phyloP scores from a whole-genome alignment of 2,329 filamentous ascomycete species.

The Alternaria atra region DNA sequence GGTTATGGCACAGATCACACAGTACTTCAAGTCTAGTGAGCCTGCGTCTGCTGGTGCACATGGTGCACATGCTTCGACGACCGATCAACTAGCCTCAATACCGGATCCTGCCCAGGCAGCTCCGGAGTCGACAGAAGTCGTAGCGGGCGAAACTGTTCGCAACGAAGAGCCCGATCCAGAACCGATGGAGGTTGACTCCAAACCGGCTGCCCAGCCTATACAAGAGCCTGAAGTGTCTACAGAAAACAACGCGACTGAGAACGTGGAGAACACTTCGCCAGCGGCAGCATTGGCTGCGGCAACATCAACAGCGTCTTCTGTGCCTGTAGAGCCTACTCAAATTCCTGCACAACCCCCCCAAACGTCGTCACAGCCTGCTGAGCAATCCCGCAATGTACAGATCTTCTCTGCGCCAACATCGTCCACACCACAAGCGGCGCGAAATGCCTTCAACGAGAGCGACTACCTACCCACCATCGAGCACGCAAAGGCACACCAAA shows the following conservation, averaged over 20 bases:
- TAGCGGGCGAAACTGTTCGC: conserved; percentile 37
- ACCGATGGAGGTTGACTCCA: conserved; percentile 43
- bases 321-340: conserved; percentile 21
- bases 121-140: conserved; percentile 34
- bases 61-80: conserved; percentile 39
- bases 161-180: conserved; percentile 36
- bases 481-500: conserved; percentile 79
- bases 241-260: conserved; percentile 24
- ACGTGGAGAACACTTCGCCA: conserved; percentile 28
- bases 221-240: conserved; percentile 25
- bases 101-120: conserved; percentile 33
- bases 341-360: background rate
- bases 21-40: conserved; percentile 70
- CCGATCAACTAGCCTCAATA: conserved; percentile 38
- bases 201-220: conserved; percentile 21
- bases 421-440: conserved; percentile 78
- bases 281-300: conserved; percentile 32
- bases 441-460: conserved; percentile 71
- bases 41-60: conserved; percentile 34
- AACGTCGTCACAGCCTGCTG: conserved; percentile 24
- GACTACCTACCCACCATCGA: conserved; percentile 80
- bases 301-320: conserved; percentile 29
- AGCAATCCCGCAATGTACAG: conserved; percentile 62
- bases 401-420: conserved; percentile 81
- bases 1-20: conserved; percentile 81